Evolutionary conservation across 1,284 basidiomycete species (phyloP), one percentile per base, ranked within the genome.

Genomic region (Microbotryum intermedium): DNA sequence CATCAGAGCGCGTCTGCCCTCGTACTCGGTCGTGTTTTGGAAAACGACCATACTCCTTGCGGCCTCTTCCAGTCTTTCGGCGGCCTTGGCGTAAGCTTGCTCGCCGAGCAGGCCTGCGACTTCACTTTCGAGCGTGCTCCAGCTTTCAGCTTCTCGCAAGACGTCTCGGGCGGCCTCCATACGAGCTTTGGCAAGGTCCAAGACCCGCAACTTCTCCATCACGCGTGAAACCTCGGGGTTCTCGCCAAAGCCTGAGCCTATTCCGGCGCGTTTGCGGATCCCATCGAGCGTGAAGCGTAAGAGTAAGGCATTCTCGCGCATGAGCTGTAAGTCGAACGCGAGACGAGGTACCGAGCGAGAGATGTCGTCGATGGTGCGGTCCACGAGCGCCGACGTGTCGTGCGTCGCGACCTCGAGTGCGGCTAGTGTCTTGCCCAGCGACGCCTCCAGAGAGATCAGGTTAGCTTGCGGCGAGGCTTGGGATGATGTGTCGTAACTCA

Each of bases 271-370:
- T n/a, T 70, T 72, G 7, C 68, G 64, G 45, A 72, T 67, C n/a
- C 55, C 59, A 55, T 70, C 66, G 50, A 72, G 62, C 6, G 70
- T 69, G 60, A 69, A 72, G 66, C 87, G 85, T 21, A 95, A 79
- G 2, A 86, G 82, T 16, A 87, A 76, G 0, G 91, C 90, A 43
- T 85, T 84, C 72, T 95, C 92, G 52, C 88, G 85, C 84, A 95
- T 92, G 76, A 94, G 92, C 73, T 95, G 91, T 23, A 97, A 79
- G 75, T 95, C 92, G 72, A 94, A 95, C 2, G 86, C 84, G 50
- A 97, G 80, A 43, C 92, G 82, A 6, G 92, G 90, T 11, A 93
- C 85, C 5, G 85, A 83, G 53, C 90, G 82, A 2, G 90, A 89
- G 51, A 94, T 88, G 71, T 93, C 90, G 71, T 90, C 85, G 62